Conservation (phyloP, 1,139 yeast genomes). For the Saccharomyces hybrid region DNA sequence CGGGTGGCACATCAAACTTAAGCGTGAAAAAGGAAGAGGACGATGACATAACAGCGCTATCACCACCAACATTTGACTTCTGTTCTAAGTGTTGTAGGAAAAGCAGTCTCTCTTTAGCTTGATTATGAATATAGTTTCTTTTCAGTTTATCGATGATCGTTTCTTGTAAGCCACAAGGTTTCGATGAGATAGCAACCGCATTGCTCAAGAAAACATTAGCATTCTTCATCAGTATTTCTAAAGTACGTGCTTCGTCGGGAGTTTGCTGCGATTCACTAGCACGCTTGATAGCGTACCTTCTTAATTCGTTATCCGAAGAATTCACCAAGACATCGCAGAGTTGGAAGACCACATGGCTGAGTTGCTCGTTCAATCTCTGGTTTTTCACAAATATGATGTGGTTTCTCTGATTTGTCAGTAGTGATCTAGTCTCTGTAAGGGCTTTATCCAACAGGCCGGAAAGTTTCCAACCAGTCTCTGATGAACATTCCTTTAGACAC, state of each 20-base stretch:
- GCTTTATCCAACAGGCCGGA: conserved; percentile 16
- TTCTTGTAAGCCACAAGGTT: conserved; percentile 29
- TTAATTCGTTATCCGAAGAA: conserved; percentile 25
- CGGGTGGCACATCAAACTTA: background rate
- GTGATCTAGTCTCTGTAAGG: conserved; percentile 12
- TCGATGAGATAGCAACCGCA: conserved; percentile 21
- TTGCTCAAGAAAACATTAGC: conserved; percentile 21
- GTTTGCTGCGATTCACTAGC: background rate
- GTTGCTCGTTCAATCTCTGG: conserved; percentile 11
- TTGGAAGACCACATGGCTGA: conserved; percentile 24
- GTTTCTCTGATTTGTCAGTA: conserved; percentile 12
- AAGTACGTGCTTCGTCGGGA: conserved; percentile 5
- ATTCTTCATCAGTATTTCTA: conserved; percentile 21
- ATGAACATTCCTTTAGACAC: background rate
- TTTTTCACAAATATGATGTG: conserved; percentile 11
- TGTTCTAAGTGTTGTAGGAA: conserved; percentile 8
- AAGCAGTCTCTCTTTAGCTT: conserved; percentile 17
- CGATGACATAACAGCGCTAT: no score
- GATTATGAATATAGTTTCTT: conserved; percentile 26
- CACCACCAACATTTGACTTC: no score
- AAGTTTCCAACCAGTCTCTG: conserved; percentile 17
- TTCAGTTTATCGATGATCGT: conserved; percentile 26
- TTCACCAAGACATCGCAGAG: conserved; percentile 22
- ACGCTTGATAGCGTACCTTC: conserved; percentile 16
- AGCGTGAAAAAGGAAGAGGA: background rate